phyloP scores from a whole-genome alignment of 176 grass and related monocot species.

The Neostapfia colusana region DNA sequence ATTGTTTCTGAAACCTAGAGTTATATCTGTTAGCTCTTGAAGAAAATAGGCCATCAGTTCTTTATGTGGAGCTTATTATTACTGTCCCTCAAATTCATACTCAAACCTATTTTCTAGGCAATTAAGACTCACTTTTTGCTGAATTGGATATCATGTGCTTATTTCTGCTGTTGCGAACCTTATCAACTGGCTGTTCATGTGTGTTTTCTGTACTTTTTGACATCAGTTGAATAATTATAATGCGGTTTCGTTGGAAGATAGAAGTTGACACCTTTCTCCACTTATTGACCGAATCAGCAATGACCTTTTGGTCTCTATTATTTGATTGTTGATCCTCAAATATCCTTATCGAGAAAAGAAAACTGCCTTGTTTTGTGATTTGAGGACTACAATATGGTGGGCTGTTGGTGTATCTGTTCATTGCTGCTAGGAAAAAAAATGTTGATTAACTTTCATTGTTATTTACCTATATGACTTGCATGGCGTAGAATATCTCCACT shows the following conservation, averaged over 20 bases:
- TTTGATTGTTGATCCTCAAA: conserved; percentile 22
- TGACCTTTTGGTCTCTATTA: background rate
- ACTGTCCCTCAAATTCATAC: background rate
- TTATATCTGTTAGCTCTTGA: background rate
- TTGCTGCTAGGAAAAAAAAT: background rate
- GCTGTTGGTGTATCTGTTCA: background rate
- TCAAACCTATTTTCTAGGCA: no score
- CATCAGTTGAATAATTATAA: background rate
- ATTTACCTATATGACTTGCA: conserved; percentile 9
- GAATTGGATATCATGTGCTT: conserved; percentile 3
- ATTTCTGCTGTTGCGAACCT: background rate
- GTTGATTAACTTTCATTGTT: background rate
- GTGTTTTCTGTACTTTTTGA: background rate
- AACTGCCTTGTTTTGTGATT: background rate
- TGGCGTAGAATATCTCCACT: conserved; percentile 23
- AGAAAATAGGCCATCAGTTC: background rate
- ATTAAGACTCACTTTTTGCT: background rate
- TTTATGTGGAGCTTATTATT: background rate
- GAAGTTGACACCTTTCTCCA: background rate
- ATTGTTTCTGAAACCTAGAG: background rate
- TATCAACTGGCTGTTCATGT: background rate
- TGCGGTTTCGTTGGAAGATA: background rate
- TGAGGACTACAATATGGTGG: background rate
- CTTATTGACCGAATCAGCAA: background rate
- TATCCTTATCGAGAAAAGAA: background rate